Evolutionary conservation across 2,329 filamentous ascomycete species (phyloP).

Genomic region (Paramyrothecium sp.): DNA sequence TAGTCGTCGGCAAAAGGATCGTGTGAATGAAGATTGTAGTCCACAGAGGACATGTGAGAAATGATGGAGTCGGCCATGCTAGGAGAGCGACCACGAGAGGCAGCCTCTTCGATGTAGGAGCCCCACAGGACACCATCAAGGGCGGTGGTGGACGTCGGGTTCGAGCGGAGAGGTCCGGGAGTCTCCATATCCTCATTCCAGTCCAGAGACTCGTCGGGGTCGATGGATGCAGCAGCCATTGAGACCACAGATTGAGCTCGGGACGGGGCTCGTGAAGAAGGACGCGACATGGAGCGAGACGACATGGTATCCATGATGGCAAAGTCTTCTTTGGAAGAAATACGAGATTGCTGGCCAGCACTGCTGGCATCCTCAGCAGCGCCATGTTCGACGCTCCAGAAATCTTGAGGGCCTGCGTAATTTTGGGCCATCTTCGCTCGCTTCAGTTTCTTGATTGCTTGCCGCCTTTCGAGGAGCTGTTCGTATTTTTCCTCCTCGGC

Average conservation of each 20-base stretch:
- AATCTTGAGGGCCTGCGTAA: conserved; percentile 54
- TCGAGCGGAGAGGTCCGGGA: conserved; percentile 50
- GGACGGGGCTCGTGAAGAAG: conserved; percentile 46
- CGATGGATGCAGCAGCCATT: conserved; percentile 24
- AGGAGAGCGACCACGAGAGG: conserved; percentile 66
- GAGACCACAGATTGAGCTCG: conserved; percentile 47
- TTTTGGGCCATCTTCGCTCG: conserved; percentile 51
- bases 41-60: conserved; percentile 66
- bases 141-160: conserved; percentile 51
- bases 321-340: conserved; percentile 39
- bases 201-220: conserved; percentile 31
- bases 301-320: conserved; percentile 30
- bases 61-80: conserved; percentile 79
- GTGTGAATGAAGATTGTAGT: conserved; percentile 56
- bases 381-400: conserved; percentile 85
- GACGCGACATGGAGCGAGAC: conserved; percentile 37
- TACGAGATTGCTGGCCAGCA: conserved; percentile 36
- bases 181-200: conserved; percentile 54
- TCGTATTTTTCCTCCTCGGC: conserved; percentile 61
- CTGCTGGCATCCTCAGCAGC: conserved; percentile 51
- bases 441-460: conserved; percentile 56
- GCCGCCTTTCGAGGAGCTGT: conserved; percentile 57
- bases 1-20: conserved; percentile 80
- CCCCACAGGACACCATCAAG: conserved; percentile 80
- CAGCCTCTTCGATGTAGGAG: conserved; percentile 60